Evolutionary conservation across 768 basidiomycete genomes (phyloP).

Genomic region (Auricularia heimuer): DNA sequence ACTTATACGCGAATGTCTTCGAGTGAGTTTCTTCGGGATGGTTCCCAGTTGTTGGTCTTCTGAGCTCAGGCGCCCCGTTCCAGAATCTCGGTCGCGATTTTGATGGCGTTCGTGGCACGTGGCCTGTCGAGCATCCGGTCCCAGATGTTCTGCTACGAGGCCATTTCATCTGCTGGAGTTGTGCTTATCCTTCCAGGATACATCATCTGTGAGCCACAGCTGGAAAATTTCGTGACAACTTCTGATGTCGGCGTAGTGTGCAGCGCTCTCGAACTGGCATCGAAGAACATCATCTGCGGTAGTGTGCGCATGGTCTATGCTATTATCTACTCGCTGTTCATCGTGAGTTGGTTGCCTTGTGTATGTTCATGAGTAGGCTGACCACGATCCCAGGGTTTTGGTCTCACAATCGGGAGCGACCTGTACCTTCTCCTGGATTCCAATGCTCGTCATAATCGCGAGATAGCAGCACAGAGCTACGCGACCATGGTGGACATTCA

Average conservation of each 20-base stretch:
- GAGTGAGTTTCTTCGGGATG: conserved; percentile 47
- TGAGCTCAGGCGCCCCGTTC: neutral
- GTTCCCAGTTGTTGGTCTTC: neutral
- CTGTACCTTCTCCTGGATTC: conserved; percentile 64
- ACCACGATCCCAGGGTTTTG: conserved; percentile 51
- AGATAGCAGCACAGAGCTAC: conserved; percentile 25
- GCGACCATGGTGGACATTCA: conserved; percentile 13
- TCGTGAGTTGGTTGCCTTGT: conserved; percentile 18
- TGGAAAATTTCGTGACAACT: neutral
- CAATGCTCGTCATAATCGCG: conserved; percentile 36
- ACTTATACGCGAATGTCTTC: conserved; percentile 91
- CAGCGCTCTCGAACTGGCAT: conserved; percentile 71
- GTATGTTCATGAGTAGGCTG: neutral
- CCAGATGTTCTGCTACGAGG: conserved; percentile 77
- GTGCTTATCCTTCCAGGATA: conserved; percentile 88
- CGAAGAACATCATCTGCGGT: conserved; percentile 70
- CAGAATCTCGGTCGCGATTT: conserved; percentile 76
- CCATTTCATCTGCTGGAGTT: conserved; percentile 81
- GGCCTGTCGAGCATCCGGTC: conserved; percentile 68
- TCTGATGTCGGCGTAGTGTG: conserved; percentile 38
- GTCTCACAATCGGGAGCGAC: conserved; percentile 75
- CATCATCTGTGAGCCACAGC: conserved; percentile 50
- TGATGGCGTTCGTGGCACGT: conserved; percentile 76
- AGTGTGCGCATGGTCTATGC: conserved; percentile 79
- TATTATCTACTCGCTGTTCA: conserved; percentile 74